These are phyloP conservation scores for Amanita molliuscula DNA, from an alignment of 768 basidiomycete genomes.

Conservation along the genomic window DNA sequence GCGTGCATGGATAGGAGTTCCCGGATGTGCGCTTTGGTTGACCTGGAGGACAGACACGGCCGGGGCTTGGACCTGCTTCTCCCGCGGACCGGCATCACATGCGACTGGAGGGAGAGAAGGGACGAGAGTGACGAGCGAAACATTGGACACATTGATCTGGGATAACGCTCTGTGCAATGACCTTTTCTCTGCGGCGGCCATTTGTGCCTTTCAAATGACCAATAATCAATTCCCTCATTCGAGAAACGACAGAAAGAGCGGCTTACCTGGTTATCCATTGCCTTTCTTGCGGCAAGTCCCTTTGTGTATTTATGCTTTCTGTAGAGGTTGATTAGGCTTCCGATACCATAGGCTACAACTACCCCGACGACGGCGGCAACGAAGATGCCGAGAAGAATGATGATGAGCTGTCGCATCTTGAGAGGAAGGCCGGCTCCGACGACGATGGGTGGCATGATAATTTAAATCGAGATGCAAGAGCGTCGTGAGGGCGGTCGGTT, in stretches of 20 bases:
- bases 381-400: background rate
- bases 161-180: background rate
- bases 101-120: background rate
- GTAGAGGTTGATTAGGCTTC: background rate
- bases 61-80: background rate
- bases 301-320: background rate
- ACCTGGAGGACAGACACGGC: background rate
- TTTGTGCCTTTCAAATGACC: background rate
- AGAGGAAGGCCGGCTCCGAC: background rate
- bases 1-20: background rate
- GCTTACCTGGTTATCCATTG: background rate
- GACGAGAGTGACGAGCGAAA: background rate
- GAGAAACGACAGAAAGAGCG: background rate
- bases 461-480: background rate
- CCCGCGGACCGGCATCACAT: background rate
- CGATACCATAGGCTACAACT: background rate
- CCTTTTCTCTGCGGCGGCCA: background rate
- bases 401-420: background rate
- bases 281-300: background rate
- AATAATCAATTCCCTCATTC: background rate
- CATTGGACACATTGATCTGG: background rate
- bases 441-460: background rate
- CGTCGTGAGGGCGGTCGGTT: background rate
- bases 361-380: background rate
- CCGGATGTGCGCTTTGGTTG: background rate